A percentile compares a stretch with the other conserved stretches of the same genome.
These are phyloP conservation scores for Heterobasidion occidentale DNA, from an alignment of 1,284 basidiomycete genomes.

Conservation along the genomic window DNA sequence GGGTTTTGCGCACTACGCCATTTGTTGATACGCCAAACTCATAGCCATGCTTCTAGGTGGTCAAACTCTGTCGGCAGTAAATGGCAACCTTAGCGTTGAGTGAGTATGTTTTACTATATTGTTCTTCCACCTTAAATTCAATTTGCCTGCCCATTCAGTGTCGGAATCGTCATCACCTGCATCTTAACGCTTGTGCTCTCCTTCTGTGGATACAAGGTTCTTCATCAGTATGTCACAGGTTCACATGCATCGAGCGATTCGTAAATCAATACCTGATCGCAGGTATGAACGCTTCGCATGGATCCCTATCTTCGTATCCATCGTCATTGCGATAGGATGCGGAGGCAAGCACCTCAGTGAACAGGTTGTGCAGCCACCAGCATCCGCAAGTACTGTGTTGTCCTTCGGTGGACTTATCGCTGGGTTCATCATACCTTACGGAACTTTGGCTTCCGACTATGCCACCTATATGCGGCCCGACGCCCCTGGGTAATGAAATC, in stretches of 20 bases:
- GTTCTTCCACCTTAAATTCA: conserved; percentile 3
- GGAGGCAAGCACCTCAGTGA: conserved; percentile 58
- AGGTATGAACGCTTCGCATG: conserved; percentile 74
- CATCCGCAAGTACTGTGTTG: conserved; percentile 44
- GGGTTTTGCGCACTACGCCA: conserved; percentile 49
- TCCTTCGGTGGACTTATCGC: conserved; percentile 65
- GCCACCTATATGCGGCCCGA: conserved; percentile 56
- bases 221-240: conserved; percentile 44
- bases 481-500: conserved; percentile 39
- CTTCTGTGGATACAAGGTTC: conserved; percentile 72
- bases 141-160: conserved; percentile 30
- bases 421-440: conserved; percentile 67
- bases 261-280: conserved; percentile 5
- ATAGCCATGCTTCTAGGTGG: conserved; percentile 77
- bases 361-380: conserved; percentile 34
- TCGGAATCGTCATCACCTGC: conserved; percentile 86
- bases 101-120: conserved; percentile 36
- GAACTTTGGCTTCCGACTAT: conserved; percentile 65
- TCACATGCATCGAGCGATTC: not conserved
- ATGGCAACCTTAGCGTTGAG: conserved; percentile 48
- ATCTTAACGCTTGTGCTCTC: conserved; percentile 73
- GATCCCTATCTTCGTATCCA: conserved; percentile 74
- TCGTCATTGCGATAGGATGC: conserved; percentile 68
- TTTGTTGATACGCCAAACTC: conserved; percentile 19
- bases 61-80: conserved; percentile 69